Evolutionary conservation across 2,329 filamentous ascomycete genomes (phyloP).

Genomic region (Diaporthe sp.): DNA sequence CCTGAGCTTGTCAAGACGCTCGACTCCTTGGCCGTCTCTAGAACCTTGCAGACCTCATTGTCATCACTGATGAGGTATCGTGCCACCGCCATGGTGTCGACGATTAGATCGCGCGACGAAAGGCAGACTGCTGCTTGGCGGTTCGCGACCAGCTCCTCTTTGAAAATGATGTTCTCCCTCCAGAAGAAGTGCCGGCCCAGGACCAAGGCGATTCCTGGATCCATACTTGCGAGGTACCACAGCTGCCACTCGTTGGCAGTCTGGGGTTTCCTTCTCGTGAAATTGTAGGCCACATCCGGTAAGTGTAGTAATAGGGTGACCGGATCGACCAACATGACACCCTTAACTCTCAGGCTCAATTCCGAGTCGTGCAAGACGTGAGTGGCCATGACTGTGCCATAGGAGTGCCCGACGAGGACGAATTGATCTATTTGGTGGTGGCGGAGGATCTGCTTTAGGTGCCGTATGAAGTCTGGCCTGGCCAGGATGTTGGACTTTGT

Average conservation of each 20-base stretch:
- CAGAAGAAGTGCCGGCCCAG: slow-evolving; percentile 76
- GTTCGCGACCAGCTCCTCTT: slow-evolving; percentile 66
- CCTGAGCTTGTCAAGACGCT: slow-evolving; percentile 49
- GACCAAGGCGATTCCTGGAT: slow-evolving; percentile 75
- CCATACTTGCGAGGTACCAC: slow-evolving; percentile 77
- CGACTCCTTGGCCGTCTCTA: slow-evolving; percentile 47
- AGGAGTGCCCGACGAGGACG: slow-evolving; percentile 72
- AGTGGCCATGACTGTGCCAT: slow-evolving; percentile 73
- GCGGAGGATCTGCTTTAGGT: slow-evolving; percentile 69
- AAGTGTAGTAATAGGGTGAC: slow-evolving; percentile 77
- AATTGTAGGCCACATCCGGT: slow-evolving; percentile 80
- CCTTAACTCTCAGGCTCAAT: slow-evolving; percentile 63
- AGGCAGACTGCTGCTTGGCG: slow-evolving; percentile 67
- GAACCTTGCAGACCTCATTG: slow-evolving; percentile 33
- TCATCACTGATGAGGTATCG: slow-evolving; percentile 63
- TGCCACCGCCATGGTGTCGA: slow-evolving; percentile 69
- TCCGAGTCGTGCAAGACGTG: slow-evolving; percentile 67
- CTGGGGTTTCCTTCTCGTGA: slow-evolving; percentile 66
- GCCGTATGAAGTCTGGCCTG: slow-evolving; percentile 65
- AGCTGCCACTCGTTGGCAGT: slow-evolving; percentile 77
- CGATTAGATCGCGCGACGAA: slow-evolving; percentile 73
- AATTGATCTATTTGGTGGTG: slow-evolving; percentile 70
- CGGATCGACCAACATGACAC: slow-evolving; percentile 67
- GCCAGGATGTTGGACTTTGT: slow-evolving; percentile 56
- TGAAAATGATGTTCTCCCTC: slow-evolving; percentile 78